Percentiles rank a stretch among this genome's conserved stretches.
phyloP scores from a whole-genome alignment of 2,329 filamentous ascomycete species.

The Periconia digitata region DNA sequence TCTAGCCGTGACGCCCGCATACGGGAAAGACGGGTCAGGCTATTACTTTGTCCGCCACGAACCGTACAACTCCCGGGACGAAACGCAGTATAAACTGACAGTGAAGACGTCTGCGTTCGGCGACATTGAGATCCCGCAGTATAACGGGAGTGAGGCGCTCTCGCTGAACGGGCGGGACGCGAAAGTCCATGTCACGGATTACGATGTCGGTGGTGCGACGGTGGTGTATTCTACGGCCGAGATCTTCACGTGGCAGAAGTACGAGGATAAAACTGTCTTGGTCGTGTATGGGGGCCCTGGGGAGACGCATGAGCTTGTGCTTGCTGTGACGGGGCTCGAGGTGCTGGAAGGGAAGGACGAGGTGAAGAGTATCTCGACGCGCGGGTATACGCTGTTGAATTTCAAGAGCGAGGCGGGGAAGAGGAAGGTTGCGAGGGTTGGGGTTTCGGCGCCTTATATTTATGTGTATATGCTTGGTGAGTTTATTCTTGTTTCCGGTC shows the following conservation, averaged over 20 bases:
- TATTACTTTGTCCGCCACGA: conserved; percentile 70
- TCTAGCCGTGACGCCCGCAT: conserved; percentile 64
- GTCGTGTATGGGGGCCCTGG: conserved; percentile 65
- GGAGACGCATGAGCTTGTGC: conserved; percentile 65
- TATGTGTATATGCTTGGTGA: conserved; percentile 60
- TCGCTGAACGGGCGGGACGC: conserved; percentile 65
- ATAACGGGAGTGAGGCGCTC: conserved; percentile 53
- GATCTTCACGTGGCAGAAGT: conserved; percentile 68
- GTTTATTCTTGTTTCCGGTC: no score
- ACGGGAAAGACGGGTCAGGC: conserved; percentile 54
- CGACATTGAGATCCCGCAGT: conserved; percentile 60
- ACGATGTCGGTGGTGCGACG: conserved; percentile 60
- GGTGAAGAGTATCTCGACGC: conserved; percentile 41
- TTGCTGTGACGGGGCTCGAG: conserved; percentile 43
- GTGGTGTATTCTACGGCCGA: conserved; percentile 71
- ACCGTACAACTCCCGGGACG: conserved; percentile 61
- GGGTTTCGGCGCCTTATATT: conserved; percentile 44
- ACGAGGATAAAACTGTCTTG: conserved; percentile 60
- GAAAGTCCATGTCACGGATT: conserved; percentile 68
- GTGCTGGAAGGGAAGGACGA: conserved; percentile 45
- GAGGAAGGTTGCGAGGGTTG: conserved; percentile 55
- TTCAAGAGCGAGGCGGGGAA: conserved; percentile 57
- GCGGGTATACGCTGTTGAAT: conserved; percentile 52
- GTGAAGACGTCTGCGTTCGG: conserved; percentile 61
- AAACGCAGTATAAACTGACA: conserved; percentile 64